Conservation (phyloP, 495 filamentous ascomycete species). For the Elaphomyces granulatus region DNA sequence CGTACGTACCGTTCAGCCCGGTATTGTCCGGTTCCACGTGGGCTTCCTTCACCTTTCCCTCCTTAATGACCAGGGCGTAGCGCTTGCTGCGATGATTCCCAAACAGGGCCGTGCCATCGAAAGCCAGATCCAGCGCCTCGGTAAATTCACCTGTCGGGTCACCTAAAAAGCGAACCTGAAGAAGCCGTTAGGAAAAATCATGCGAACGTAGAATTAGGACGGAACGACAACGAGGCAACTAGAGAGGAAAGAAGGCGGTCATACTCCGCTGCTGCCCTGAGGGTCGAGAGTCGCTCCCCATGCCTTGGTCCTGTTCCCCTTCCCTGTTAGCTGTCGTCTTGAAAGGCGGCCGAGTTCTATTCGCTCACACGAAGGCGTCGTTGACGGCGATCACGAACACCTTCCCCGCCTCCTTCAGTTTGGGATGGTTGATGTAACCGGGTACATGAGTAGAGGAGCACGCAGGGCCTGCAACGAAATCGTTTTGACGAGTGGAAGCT, state of each 20-base stretch:
- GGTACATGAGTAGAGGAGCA: slow-evolving; percentile 74
- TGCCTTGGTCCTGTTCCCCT: slow-evolving; percentile 56
- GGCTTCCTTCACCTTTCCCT: slow-evolving; percentile 61
- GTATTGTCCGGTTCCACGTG: slow-evolving; percentile 91
- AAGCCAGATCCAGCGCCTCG: slow-evolving; percentile 67
- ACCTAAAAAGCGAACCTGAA: slow-evolving; percentile 72
- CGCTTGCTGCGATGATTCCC: slow-evolving; percentile 76
- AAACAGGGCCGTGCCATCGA: slow-evolving; percentile 73
- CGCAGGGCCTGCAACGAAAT: slow-evolving; percentile 39
- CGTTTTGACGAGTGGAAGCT: too few relatives aligned
- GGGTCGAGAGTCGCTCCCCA: slow-evolving; percentile 69
- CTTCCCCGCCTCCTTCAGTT: slow-evolving; percentile 56
- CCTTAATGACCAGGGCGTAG: slow-evolving; percentile 66
- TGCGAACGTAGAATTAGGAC: too few relatives aligned
- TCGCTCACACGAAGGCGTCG: slow-evolving; percentile 81
- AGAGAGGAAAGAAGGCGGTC: too few relatives aligned
- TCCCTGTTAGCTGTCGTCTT: too few relatives aligned
- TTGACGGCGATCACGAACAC: slow-evolving; percentile 88
- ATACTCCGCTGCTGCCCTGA: slow-evolving; percentile 53
- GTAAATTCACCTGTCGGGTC: slow-evolving; percentile 78
- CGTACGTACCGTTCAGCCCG: slow-evolving; percentile 66
- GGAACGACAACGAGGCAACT: too few relatives aligned
- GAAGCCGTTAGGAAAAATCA: too few relatives aligned
- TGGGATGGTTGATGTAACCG: slow-evolving; percentile 62
- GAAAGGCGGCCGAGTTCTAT: too few relatives aligned